Base-by-base conservation (phyloP, 176 grass and related monocot genomes). In the Oryza longistaminata region DNA sequence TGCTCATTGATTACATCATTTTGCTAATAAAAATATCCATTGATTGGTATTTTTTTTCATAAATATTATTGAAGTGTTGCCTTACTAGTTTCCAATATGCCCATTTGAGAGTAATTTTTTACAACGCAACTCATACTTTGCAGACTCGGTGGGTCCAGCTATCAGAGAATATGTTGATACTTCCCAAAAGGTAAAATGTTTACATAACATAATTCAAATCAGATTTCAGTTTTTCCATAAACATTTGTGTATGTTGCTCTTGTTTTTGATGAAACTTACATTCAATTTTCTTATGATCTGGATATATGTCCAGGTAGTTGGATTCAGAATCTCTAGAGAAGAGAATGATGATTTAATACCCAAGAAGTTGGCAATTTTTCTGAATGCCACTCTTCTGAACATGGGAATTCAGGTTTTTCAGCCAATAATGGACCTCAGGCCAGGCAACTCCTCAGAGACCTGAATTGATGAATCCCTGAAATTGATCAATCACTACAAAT, bases 251-350 rank as follows among this genome's bases (percentile, higher is more conserved):
- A 45, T 62, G 12, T 13, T 79, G 6, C 22, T 78, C 53, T 46
- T 68, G 46, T 43, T 78, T n/a, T 21, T 58, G 1, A 58, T 58
- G 53, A 58, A 58, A n/a, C 17, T 58, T 58, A 58, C 53, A 58
- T 58, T 58, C 19, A n/a, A 7, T 21, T 79, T 60, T 88, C 5
- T n/a, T 15, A 75, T 86, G 62, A 44, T 86, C 74, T 58, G 60
- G 82, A 83, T 27, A 81, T 60, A 71, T 78, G 61, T 67, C 88
- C 88, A 99, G 96, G 96, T 96, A 87, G 85, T 89, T 82, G 91
- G 91, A 85, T 90, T 93, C 52, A 77, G 75, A 83, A 89, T 90
- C 48, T 88, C 83, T 66, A 77, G 53, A 58, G 81, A 52, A 84
- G 88, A 77, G 69, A 90, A 92, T 90, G 81, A 90, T 90, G 86